phyloP scores from a whole-genome alignment of 2,329 filamentous ascomycete species.

The Cladophialophora carrionii region DNA sequence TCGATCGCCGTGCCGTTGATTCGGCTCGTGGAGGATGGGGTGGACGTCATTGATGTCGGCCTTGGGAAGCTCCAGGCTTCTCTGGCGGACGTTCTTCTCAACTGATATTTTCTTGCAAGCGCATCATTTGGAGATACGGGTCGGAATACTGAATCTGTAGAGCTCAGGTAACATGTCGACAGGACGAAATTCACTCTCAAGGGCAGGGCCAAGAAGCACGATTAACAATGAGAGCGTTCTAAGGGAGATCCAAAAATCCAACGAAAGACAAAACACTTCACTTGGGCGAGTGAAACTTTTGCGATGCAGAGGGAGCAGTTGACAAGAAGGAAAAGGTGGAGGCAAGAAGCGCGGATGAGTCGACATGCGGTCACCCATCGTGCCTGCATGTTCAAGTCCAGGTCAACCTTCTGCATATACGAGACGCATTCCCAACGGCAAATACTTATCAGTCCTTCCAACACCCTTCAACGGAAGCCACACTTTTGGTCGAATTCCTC shows the following conservation, averaged over 20 bases:
- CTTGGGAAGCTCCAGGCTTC: background rate
- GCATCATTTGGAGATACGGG: slow-evolving; percentile 13
- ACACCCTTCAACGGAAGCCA: background rate
- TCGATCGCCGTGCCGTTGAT: slow-evolving; percentile 34
- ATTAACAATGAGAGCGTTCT: slow-evolving; percentile 29
- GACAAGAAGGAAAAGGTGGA: slow-evolving; percentile 5
- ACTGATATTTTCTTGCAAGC: background rate
- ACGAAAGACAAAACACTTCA: slow-evolving; percentile 19
- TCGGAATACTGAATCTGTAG: slow-evolving; percentile 1
- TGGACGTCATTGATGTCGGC: slow-evolving; percentile 23
- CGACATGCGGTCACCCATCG: slow-evolving; percentile 21
- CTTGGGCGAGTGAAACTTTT: slow-evolving; percentile 10
- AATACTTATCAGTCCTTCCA: background rate
- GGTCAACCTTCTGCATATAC: background rate
- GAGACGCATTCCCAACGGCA: background rate
- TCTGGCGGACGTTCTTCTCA: background rate
- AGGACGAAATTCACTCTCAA: slow-evolving; percentile 12
- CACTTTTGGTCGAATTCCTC: background rate
- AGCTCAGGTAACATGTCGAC: slow-evolving; percentile 11
- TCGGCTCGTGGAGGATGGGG: slow-evolving; percentile 29
- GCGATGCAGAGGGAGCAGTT: slow-evolving; percentile 8
- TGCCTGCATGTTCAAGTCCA: slow-evolving; percentile 14
- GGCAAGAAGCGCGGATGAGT: slow-evolving; percentile 4
- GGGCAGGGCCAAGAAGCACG: background rate
- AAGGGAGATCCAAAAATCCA: slow-evolving; percentile 33